Conservation (phyloP, 179 eudicot genomes). For the Silene coronaria region DNA sequence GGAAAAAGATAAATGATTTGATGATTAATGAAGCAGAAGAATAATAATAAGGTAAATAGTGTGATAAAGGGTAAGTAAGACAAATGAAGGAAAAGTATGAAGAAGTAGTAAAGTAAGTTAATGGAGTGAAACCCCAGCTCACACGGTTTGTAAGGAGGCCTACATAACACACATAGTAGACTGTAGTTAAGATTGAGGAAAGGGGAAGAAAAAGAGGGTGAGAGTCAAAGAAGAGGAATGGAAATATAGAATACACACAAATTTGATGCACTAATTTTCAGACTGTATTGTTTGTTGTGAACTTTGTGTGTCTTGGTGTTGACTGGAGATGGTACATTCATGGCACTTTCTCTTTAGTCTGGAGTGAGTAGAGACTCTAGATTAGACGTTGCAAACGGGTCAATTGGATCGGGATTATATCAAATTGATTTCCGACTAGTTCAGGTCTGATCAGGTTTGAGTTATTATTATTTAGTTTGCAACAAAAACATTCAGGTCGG, state of each 20-base stretch:
- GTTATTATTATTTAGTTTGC: no score
- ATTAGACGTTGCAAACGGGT: not conserved
- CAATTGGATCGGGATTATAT: no score
- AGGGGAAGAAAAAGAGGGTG: not conserved
- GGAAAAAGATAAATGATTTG: slow-evolving; percentile 10
- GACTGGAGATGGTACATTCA: no score
- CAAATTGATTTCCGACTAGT: no score
- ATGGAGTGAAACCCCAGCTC: slow-evolving; percentile 23
- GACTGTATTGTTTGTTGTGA: no score
- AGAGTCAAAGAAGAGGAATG: slow-evolving; percentile 12
- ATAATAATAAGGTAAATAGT: not conserved
- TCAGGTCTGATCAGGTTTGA: no score
- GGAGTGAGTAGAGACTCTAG: no score
- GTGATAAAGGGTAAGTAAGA: not conserved
- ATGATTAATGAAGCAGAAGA: not conserved
- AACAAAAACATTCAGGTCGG: not conserved
- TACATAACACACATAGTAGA: not conserved
- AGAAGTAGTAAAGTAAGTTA: not conserved
- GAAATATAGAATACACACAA: no score
- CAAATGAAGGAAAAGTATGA: not conserved
- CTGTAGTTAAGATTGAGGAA: not conserved
- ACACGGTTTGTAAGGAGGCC: slow-evolving; percentile 21
- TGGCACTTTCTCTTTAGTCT: no score
- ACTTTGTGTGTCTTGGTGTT: no score
- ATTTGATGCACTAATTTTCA: no score